Base-by-base conservation (phyloP, 495 filamentous ascomycete genomes). In the Penicillium lagena region DNA sequence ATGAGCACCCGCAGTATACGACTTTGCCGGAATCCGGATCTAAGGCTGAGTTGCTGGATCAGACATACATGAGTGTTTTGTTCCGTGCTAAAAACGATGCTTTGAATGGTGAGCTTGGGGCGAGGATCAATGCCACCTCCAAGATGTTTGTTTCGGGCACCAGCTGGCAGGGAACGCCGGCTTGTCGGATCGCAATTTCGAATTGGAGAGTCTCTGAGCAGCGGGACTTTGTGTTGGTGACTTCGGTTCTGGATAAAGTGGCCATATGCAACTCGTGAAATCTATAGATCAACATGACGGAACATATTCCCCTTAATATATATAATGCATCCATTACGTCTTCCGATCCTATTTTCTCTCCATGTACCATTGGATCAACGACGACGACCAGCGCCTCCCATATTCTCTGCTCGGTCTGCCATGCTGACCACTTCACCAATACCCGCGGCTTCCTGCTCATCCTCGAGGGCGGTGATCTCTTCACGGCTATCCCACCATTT, bases 401-500 rank as follows among this genome's bases (percentile, higher is more conserved):
- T 65, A 45, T 73, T 72, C 10, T 78, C 80, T 22, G 65, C 65
- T 49, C 80, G 72, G 46, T 95, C 90, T 45, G 78, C 80, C 40
- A 96, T 73, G 60, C 82, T 93, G 22, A 98, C 87, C 22, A 98
- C 86, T 67, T 98, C 93, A 7, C 89, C 86, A 67, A 96, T 96
- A 12, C 93, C 93, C 27, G 90, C 88, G 33, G 86, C 90, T 67
- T 96, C 90, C 64, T 96, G 91, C 67, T 95, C 90, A 66, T 96
- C 91, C 67, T 98, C 93, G 50, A 96, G 70, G 7, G 82, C 86
- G 46, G 82, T 85, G 49, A 98, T 86, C 67, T 98, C 93, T 65
- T 98, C 93, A 53, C 93, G 75, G 60, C 87, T 90, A 71, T 96
- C 93, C 93, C 93, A 98, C 93, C 93, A 98, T 59, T 90, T 95